Conservation (phyloP, 495 filamentous ascomycete genomes). For the Talaromyces ruber region DNA sequence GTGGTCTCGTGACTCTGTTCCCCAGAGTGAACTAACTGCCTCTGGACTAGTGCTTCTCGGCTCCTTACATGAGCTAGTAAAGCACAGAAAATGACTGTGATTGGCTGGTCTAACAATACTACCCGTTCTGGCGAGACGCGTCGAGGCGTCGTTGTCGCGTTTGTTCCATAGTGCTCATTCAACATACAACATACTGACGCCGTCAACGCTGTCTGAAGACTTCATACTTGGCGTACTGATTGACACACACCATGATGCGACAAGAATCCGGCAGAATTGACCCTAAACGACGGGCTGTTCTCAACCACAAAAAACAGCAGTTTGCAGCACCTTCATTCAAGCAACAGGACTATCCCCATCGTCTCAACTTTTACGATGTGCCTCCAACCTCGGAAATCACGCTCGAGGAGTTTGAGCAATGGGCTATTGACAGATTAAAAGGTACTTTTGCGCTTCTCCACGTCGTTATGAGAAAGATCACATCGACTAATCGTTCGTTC, state of each 20-base stretch:
- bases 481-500: conserved; percentile 3
- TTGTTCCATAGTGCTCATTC: background rate
- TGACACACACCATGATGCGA: conserved; percentile 52
- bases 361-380: conserved; percentile 82
- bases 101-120: conserved; percentile 4
- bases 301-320: conserved; percentile 78
- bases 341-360: conserved; percentile 68
- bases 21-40: background rate
- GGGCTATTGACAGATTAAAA: conserved; percentile 90
- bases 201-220: background rate
- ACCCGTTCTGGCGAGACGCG: conserved; percentile 2
- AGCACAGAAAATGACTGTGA: background rate
- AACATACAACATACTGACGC: background rate
- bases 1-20: background rate
- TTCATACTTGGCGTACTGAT: background rate
- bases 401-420: conserved; percentile 96
- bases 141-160: background rate
- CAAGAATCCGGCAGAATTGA: conserved; percentile 69
- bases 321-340: conserved; percentile 67
- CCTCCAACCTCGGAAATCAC: conserved; percentile 93
- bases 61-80: background rate
- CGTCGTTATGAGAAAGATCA: too few relatives aligned
- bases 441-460: conserved; percentile 33
- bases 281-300: conserved; percentile 61
- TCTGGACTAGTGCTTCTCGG: background rate